Base-by-base conservation (phyloP, 768 basidiomycete genomes). In the Auriscalpium microsporum region DNA sequence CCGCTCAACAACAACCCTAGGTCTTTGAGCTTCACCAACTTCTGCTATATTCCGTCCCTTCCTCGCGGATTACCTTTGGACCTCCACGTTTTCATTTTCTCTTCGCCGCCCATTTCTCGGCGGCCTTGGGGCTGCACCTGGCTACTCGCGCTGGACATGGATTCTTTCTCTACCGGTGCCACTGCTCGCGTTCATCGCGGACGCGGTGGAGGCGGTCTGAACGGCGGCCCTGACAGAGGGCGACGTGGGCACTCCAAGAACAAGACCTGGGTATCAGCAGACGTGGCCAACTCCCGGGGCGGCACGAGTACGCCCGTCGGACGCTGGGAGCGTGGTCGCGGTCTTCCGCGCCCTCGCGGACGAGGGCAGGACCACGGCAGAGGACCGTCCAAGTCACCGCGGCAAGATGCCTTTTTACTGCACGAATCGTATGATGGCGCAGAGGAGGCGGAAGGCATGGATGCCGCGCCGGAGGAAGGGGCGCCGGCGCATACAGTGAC, bases 311-410 rank as follows among this genome's bases (percentile, higher is more conserved):
- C 34, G 2, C 55, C 56, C 2, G 63, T 64, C 23, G 82, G 82
- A 52, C 72, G 79, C 46, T 80, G 84, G 81, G 85, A 87, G 51
- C 75, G 84, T 47, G 83, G 83, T 5, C 72, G 74, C 65, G 73
- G 78, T 59, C 81, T 81, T 37, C 37, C 40, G 11, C 36, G 62
- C 23, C 69, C 78, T 16, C 72, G 78, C 45, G 75, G 77, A 52
- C 73, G 76, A 48, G 75, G 73, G 28, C 65, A 66, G 53, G 63
- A 67, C 54, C 59, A 64, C 33, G 65, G 67, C 56, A 69, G 72
- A 28, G 75, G 71, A 57, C 75, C 76, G 60, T 64, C 68, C 38
- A 75, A 50, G 66, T 76, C 45, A 68, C 72, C 50, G 63, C 75
- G 38, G 37, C 65, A 35, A 58, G 64, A 38, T 55, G 54, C 42